Evolutionary conservation across 2,329 filamentous ascomycete species (phyloP), one percentile per base, ranked within the genome.

Genomic region (Calonectria pauciramosa): DNA sequence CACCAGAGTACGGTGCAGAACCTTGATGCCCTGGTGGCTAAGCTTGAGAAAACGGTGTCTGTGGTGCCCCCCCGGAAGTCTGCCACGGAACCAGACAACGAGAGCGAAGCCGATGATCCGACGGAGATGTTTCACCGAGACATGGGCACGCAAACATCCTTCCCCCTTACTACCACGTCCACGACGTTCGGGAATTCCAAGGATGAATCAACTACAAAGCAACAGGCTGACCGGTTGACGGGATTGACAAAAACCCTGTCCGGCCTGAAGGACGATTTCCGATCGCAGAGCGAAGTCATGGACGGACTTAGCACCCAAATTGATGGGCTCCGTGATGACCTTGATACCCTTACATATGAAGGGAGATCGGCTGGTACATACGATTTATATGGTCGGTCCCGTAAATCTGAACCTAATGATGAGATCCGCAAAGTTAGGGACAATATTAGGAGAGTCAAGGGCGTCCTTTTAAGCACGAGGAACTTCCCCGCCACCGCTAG

Each of bases 101-200:
- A 84, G 64, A 89, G 87, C 80, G 89, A 88, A 32, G 88, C 86
- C 72, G 90, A 90, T 75, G 92, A 93, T 79, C 94, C 95, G 1
- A 92, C 93, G 1, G 94, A 96, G 84, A 90, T 96, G 75, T 97
- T 95, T 85, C 94, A 96, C 83, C 91, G 94, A 59, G 95, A 97
- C 82, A 90, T 95, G 74, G 94, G 94, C 76, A 94, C 94, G 1
- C 95, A 97, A 84, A 97, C 95, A 0, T 92, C 91, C 28, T 80
- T 81, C 59, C 79, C 82, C n/a, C 72, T 80, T 34, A 76, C 65
- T 34, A 51, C 47, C 1, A 67, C 67, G 20, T 71, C 77, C 1
- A 74, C 75, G 18, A 73, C 79, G 11, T 68, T 77, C 26, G 60
- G 68, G 16, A 41, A 71, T 64, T 66, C 70, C 9, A 66, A 73